phyloP scores from a whole-genome alignment of 306 rosid genomes.

The Mucuna pruriens region DNA sequence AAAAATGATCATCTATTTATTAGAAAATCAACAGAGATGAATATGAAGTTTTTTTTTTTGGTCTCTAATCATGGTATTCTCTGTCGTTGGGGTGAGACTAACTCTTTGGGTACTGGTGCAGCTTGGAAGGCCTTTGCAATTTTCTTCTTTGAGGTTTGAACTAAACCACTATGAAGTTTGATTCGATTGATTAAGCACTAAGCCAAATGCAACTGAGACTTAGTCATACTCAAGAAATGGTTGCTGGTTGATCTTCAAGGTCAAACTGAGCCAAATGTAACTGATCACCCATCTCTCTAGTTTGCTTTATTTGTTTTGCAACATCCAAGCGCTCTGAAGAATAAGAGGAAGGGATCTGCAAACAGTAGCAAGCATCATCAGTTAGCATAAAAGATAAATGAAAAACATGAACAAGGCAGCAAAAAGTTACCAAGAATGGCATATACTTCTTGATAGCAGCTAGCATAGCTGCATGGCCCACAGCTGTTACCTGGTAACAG shows the following conservation, averaged over 20 bases:
- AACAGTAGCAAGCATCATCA: conserved; percentile 24
- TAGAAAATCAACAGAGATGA: conserved; percentile 7
- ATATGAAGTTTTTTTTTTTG: neutral
- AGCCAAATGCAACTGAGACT: neutral
- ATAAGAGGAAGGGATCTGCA: conserved; percentile 74
- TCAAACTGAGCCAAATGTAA: conserved; percentile 31
- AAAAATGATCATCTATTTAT: neutral
- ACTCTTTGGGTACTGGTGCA: neutral
- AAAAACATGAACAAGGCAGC: neutral
- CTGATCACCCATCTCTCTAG: conserved; percentile 59
- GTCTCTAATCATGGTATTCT: neutral
- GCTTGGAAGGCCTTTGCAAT: neutral
- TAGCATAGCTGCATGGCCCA: conserved; percentile 80
- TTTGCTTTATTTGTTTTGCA: conserved; percentile 64
- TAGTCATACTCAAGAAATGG: conserved; percentile 32
- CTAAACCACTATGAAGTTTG: neutral
- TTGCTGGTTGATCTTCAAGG: conserved; percentile 54
- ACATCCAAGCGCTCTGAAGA: conserved; percentile 65
- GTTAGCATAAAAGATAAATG: neutral
- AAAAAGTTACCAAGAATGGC: conserved; percentile 58
- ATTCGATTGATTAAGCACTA: neutral
- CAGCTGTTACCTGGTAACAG: conserved; percentile 57
- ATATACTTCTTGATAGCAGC: conserved; percentile 71
- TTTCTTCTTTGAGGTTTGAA: neutral
- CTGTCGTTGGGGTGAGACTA: neutral